Percentiles rank a stretch among this genome's conserved stretches.
Evolutionary conservation across 2,329 filamentous ascomycete genomes (phyloP).

Genomic region (Aspergillus fumigatus): DNA sequence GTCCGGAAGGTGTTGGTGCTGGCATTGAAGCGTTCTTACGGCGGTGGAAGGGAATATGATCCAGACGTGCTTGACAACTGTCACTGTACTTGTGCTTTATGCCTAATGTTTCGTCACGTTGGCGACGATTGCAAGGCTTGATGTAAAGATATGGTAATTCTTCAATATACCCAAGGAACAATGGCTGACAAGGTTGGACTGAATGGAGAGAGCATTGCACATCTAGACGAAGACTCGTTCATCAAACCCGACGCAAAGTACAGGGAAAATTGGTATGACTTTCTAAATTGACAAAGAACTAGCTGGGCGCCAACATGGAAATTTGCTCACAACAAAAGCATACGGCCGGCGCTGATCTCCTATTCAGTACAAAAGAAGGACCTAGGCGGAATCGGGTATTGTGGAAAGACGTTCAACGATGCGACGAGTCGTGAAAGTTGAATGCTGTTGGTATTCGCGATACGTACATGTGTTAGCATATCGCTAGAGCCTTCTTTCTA

Average conservation of each 20-base stretch:
- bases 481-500: constrained; percentile 11
- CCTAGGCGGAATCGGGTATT: neutral
- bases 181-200: neutral
- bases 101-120: neutral
- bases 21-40: constrained; percentile 57
- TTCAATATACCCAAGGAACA: neutral
- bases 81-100: neutral
- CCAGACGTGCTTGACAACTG: neutral
- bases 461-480: constrained; percentile 9
- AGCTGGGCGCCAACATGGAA: neutral
- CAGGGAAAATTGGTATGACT: neutral
- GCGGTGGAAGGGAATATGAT: neutral
- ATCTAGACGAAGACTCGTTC: neutral
- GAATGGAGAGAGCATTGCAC: neutral
- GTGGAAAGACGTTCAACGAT: constrained; percentile 1
- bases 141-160: neutral
- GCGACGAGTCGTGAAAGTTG: neutral
- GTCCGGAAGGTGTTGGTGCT: constrained; percentile 69
- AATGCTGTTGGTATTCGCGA: neutral
- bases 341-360: neutral
- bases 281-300: neutral
- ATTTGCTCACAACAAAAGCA: neutral
- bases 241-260: neutral
- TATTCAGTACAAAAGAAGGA: neutral
- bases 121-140: neutral